Evolutionary conservation across 805 yeast genomes (phyloP), one percentile per base, ranked within the genome.

Genomic region (Yarrowia deformans): DNA sequence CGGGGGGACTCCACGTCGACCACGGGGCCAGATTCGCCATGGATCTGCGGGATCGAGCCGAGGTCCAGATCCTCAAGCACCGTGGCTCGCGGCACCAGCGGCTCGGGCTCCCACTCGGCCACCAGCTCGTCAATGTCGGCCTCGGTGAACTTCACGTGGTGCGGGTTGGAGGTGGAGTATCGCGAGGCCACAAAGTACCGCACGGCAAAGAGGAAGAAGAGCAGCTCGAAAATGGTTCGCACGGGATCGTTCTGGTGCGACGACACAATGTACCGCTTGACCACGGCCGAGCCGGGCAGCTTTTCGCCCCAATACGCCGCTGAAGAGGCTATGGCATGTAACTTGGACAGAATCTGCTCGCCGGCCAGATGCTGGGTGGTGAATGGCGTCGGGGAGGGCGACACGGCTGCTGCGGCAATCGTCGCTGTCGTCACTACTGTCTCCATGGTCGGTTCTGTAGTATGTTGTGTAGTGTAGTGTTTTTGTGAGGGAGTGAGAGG

Each of bases 241-340:
- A 92, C 84, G 1, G 99, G 99, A 78, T 95, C 99, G 79, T 95
- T 87, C 77, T 92, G 93, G 77, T 93, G 93, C 1, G 98, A 92
- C 13, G 93, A 88, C 72, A 84, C 84, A 75, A 95, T 88, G 78
- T 95, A 95, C 69, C 93, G 77, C 69, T 77, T 74, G 19, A 80
- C 70, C 43, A 80, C 77, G 13, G 76, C 70, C 12, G 84, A 79
- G 13, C 84, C 84, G 2, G 84, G 84, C 39, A 82, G 64, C 19
- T 56, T 55, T 8, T 55, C 50, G 37, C 70, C 45, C 48, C 68
- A 63, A 23, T 63, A 63, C 8, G 68, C 68, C 3, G 68, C 68
- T 13, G 35, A 32, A 18, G 68, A 63, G 14, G 68, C 68, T 8
- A 63, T 48, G 45, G 68, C 55, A 48, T 63, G 55, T 46, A 63